Evolutionary conservation across 495 filamentous ascomycete genomes (phyloP), one percentile per base, ranked within the genome.

Genomic region (Achaetomiella virescens): DNA sequence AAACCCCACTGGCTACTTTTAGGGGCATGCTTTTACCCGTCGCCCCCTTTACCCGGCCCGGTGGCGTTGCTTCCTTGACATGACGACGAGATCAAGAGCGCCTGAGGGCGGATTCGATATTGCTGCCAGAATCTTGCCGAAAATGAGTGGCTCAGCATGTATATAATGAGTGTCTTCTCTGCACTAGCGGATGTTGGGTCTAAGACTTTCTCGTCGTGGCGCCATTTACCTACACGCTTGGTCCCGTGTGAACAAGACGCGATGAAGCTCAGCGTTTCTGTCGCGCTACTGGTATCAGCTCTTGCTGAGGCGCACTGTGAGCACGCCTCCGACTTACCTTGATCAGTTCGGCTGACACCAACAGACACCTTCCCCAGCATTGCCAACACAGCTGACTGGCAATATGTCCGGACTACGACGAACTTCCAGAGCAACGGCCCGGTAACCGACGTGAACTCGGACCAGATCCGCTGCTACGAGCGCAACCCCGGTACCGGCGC

Each of bases 351-450:
- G n/a, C 52, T 54, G 14, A 60, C 49, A 29, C 27, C 6, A 22
- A 4, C 48, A 68, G 66, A 71, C 53, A 66, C 42, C n/a, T 57
- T 66, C 45, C 62, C 62, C 36, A 67, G 69, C 56, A 60, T 68
- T 3, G 69, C 50, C 37, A 69, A 62, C 33, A 57, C 73, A 3
- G 53, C 59, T 33, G 69, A 73, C 51, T 81, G 77, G 78, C 69
- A 76, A 33, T 76, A 75, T 40, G 77, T 79, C 48, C 75, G 77
- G 24, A 66, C 64, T 52, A 72, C 73, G 10, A 62, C 64, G 47
- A 81, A 81, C 69, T 78, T 68, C 71, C 72, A 80, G 60, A 72
- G 68, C 66, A 79, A 79, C 58, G 75, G 74, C 3, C 76, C 76
- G 25, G 76, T 79, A 31, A 76, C 75, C 10, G 70, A 78, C 60